These are phyloP conservation scores for Microbotryum saponariae DNA, from an alignment of 1,284 basidiomycete species.

Conservation along the genomic window DNA sequence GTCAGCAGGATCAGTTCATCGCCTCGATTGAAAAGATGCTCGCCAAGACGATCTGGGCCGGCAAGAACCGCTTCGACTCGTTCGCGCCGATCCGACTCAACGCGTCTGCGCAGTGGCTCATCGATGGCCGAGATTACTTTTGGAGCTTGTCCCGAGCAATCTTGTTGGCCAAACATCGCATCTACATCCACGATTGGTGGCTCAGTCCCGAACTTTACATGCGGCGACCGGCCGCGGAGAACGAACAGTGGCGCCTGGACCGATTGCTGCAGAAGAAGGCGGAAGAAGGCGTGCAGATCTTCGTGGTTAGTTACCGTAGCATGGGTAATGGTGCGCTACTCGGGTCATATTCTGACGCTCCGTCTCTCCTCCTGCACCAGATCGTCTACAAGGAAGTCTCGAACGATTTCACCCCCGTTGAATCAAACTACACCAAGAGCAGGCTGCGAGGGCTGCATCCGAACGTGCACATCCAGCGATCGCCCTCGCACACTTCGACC, in stretches of 20 bases:
- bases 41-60: conserved; percentile 67
- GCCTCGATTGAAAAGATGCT: conserved; percentile 81
- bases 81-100: conserved; percentile 91
- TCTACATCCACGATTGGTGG: conserved; percentile 89
- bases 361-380: too few relatives aligned
- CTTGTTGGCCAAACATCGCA: conserved; percentile 72
- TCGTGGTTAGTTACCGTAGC: conserved; percentile 55
- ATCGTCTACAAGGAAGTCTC: conserved; percentile 89
- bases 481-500: conserved; percentile 93
- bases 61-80: conserved; percentile 79
- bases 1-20: conserved; percentile 97
- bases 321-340: too few relatives aligned
- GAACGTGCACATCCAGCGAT: conserved; percentile 94
- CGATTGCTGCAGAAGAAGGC: conserved; percentile 83
- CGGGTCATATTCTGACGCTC: too few relatives aligned
- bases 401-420: conserved; percentile 69
- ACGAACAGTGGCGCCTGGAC: conserved; percentile 76
- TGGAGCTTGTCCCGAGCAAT: conserved; percentile 96
- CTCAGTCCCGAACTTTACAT: conserved; percentile 56
- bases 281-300: conserved; percentile 91
- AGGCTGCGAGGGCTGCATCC: conserved; percentile 75
- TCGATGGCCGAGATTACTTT: conserved; percentile 96
- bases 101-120: conserved; percentile 93
- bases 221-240: conserved; percentile 35
- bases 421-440: conserved; percentile 75